Conservation (phyloP, 208 protist species). For the Trypanosoma melophagium region DNA sequence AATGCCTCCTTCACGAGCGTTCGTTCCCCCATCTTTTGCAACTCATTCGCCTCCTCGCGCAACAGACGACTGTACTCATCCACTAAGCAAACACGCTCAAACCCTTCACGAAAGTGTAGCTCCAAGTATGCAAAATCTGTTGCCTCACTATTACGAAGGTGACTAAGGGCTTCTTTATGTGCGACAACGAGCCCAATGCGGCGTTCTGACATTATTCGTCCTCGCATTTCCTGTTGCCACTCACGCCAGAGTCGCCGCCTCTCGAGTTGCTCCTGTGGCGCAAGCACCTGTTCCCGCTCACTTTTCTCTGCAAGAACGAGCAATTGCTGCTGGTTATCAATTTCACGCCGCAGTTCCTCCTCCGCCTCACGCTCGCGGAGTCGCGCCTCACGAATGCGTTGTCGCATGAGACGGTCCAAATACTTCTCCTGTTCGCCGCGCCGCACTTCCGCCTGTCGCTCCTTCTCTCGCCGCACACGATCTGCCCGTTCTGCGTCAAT, state of each 20-base stretch:
- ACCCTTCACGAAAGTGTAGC: not conserved
- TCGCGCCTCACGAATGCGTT: constrained; percentile 20
- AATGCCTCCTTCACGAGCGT: not conserved
- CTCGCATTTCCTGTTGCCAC: constrained; percentile 10
- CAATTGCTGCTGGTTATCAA: constrained; percentile 22
- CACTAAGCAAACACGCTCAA: not conserved
- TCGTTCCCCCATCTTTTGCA: not conserved
- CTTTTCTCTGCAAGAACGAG: constrained; percentile 41
- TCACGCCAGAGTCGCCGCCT: constrained; percentile 47
- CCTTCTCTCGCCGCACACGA: constrained; percentile 10
- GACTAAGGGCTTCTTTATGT: no score
- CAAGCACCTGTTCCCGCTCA: constrained; percentile 65
- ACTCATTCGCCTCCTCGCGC: no score
- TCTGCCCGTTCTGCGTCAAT: not conserved
- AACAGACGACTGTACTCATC: not conserved
- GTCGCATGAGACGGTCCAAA: constrained; percentile 30
- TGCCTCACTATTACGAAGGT: not conserved
- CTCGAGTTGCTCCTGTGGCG: constrained; percentile 52
- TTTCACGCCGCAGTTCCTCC: not conserved
- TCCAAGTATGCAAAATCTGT: not conserved
- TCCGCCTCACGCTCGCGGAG: constrained; percentile 21
- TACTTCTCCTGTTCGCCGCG: constrained; percentile 30
- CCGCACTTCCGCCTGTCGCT: constrained; percentile 13
- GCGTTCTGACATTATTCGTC: not conserved
- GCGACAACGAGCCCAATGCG: no score